A percentile compares a stretch with the other conserved stretches of the same genome.
These are phyloP conservation scores for Microbotryum scabiosae DNA, from an alignment of 1,284 basidiomycete species.

Conservation along the genomic window DNA sequence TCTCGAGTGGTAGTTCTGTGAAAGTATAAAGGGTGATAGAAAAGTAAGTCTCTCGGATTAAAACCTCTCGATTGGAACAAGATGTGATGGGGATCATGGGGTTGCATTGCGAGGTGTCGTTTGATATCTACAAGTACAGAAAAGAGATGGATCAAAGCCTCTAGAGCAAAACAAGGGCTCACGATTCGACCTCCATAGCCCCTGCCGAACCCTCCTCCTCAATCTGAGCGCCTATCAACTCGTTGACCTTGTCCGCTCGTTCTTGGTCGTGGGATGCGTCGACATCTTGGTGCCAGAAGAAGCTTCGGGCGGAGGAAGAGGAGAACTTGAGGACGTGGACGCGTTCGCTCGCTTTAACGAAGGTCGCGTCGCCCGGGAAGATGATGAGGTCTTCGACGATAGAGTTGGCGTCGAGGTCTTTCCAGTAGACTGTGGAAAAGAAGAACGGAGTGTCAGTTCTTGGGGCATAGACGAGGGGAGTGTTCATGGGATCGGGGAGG, in stretches of 20 bases:
- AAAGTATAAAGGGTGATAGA: not conserved
- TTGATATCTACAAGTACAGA: not conserved
- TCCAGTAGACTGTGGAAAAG: conserved; percentile 29
- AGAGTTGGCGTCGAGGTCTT: conserved; percentile 30
- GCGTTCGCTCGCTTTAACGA: conserved; percentile 25
- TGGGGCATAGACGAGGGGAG: not conserved
- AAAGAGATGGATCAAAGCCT: not conserved
- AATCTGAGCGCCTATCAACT: conserved; percentile 32
- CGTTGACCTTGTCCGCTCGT: conserved; percentile 28
- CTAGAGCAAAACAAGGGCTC: conserved; percentile 10
- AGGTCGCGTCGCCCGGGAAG: conserved; percentile 26
- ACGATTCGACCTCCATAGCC: conserved; percentile 29
- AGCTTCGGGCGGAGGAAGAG: conserved; percentile 33
- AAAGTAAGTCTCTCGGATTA: not conserved
- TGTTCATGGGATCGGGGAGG: too few species aligned
- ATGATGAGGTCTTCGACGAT: conserved; percentile 30
- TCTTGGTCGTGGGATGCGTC: conserved; percentile 21
- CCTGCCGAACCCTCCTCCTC: conserved; percentile 8
- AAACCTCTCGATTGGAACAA: not conserved
- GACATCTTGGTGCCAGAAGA: conserved; percentile 37
- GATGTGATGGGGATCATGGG: not conserved
- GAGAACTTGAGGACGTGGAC: conserved; percentile 37
- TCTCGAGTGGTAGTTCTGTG: not conserved
- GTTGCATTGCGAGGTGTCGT: not conserved
- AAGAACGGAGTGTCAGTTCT: not conserved